These are phyloP conservation scores for Ophiostoma perfectum DNA, from an alignment of 2,329 filamentous ascomycete genomes.

Conservation along the genomic window DNA sequence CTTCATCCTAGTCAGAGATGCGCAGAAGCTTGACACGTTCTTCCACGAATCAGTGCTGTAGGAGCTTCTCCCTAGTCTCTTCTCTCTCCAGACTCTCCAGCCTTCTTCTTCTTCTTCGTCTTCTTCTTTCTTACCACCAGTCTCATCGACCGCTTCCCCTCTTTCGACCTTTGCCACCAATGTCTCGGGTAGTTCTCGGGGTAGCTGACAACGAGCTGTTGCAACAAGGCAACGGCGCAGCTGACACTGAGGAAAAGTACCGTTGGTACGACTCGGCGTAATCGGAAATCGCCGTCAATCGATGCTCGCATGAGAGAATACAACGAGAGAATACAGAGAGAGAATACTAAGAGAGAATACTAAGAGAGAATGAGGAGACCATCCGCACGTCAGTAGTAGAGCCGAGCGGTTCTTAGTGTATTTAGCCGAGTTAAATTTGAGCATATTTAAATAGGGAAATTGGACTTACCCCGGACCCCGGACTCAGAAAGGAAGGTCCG, in stretches of 20 bases:
- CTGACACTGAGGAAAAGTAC: too few relatives aligned
- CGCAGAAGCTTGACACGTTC: not conserved
- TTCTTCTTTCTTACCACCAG: not conserved
- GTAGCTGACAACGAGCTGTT: not conserved
- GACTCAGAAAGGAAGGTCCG: not conserved
- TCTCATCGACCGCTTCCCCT: not conserved
- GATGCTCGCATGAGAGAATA: not conserved
- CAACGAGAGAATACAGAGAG: too few relatives aligned
- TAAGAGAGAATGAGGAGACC: too few relatives aligned
- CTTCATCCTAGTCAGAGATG: not conserved
- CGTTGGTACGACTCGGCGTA: not conserved
- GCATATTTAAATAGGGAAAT: not conserved
- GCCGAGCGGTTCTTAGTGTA: not conserved
- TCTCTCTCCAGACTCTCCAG: not conserved
- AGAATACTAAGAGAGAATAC: too few relatives aligned
- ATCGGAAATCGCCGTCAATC: not conserved
- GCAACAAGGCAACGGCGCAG: not conserved
- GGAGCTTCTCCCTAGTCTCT: not conserved
- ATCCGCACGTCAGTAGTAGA: not conserved
- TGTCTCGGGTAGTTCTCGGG: conserved; percentile 6
- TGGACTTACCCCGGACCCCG: conserved; percentile 11
- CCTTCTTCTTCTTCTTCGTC: not conserved
- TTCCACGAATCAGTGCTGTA: not conserved
- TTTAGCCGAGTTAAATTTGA: not conserved
- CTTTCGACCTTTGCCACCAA: not conserved